Evolutionary conservation across 768 basidiomycete genomes (phyloP).

Genomic region (Mycena metata): DNA sequence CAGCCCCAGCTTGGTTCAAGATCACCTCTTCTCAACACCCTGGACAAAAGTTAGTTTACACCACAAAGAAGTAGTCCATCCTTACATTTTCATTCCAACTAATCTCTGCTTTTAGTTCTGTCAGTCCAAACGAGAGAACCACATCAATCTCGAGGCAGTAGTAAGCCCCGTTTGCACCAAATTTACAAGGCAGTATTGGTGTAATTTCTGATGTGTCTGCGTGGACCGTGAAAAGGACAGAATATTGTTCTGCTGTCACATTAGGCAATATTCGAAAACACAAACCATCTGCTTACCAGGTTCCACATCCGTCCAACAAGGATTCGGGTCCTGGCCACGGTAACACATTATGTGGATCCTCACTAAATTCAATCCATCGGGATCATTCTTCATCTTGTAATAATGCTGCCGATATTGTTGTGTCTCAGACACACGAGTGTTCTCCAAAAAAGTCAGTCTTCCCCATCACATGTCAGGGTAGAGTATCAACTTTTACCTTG

Average conservation of each 20-base stretch:
- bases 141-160: conserved; percentile 48
- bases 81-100: conserved; percentile 54
- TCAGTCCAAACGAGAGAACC: conserved; percentile 55
- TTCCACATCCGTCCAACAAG: conserved; percentile 5
- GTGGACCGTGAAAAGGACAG: not conserved
- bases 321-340: not conserved
- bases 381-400: not conserved
- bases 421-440: conserved; percentile 50
- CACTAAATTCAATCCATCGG: not conserved
- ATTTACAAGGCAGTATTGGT: not conserved
- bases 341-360: not conserved
- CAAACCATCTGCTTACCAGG: not conserved
- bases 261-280: not conserved
- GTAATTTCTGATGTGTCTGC: conserved; percentile 10
- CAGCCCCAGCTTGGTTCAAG: not conserved
- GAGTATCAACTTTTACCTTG: conserved; percentile 37
- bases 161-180: conserved; percentile 25
- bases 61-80: not conserved
- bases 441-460: conserved; percentile 50
- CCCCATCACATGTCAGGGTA: conserved; percentile 28
- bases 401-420: conserved; percentile 32
- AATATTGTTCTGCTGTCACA: not conserved
- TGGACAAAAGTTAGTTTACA: not conserved
- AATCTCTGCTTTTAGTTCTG: conserved; percentile 57
- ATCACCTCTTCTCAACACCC: conserved; percentile 5